Base-by-base conservation (phyloP, 371 early-diverging fungal species). In the Coemansia sp. region DNA sequence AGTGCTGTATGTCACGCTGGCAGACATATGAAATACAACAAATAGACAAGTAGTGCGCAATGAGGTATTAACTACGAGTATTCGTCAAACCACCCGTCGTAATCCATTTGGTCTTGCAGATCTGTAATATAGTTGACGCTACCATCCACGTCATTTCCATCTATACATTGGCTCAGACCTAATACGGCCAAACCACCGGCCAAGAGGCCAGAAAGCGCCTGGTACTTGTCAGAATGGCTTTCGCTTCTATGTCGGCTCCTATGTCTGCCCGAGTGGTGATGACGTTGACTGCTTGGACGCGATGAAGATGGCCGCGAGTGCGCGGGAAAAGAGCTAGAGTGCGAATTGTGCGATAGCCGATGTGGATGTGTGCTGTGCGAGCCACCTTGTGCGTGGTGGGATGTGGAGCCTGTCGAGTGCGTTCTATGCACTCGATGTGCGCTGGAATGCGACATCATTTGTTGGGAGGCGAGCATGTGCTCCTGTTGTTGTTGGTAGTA, bases 131-230 rank as follows among this genome's bases (percentile, higher is more conserved):
- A 13, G 6, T 29, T 34, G 18, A 34, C 34, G 34, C 34, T 34
- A 34, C 48, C 27, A 8, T 60, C 47, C 27, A 11, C 10, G 8
- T 50, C 61, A 29, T 29, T 29, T 13, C 13, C 37, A 18, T 61
- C 61, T 52, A 61, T 34, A 18, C 34, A 61, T 10, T 29, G n/a
- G 52, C 21, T n/a, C 52, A 61, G 22, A 6, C 61, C 52, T 13
- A 51, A 31, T 16, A 26, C 51, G 26, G 61, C 61, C 37, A 61
- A 24, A 4, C 61, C 51, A 22, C 61, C 34, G 37, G 61, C 52
- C 61, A 61, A 27, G 51, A 48, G n/a, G 16, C 52, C 61, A 10
- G 61, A 27, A 34, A 61, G 14, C n/a, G 26, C 39, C 14, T 24
- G 24, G 47, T 61, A 50, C 1, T 21, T n/a, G n/a, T n/a, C 34